These are phyloP conservation scores for Iris pallida DNA, from an alignment of 116 monocot genomes.

Conservation along the genomic window DNA sequence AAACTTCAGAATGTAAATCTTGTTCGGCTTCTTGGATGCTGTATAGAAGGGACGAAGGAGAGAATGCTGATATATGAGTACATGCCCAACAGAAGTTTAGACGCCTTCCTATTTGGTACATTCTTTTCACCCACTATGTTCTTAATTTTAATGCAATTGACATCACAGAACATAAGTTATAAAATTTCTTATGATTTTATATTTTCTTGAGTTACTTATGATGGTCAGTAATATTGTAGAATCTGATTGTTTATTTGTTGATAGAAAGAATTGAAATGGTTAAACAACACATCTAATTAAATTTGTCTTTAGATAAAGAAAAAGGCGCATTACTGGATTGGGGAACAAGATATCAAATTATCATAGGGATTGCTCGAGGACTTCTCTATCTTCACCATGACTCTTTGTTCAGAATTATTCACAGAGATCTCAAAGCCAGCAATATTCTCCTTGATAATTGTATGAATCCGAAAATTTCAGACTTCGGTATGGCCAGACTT, in stretches of 20 bases:
- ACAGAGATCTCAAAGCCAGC: slow-evolving; percentile 33
- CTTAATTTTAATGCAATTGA: too few relatives aligned
- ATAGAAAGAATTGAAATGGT: background rate
- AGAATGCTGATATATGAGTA: slow-evolving; percentile 31
- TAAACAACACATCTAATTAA: background rate
- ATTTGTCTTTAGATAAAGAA: slow-evolving; percentile 7
- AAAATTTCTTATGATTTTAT: too few relatives aligned
- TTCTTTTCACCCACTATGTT: too few relatives aligned
- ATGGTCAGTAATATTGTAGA: too few relatives aligned
- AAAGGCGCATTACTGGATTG: slow-evolving; percentile 22
- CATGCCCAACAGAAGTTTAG: slow-evolving; percentile 34
- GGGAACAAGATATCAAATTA: slow-evolving; percentile 25
- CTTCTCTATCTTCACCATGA: slow-evolving; percentile 38
- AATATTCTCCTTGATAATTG: slow-evolving; percentile 32
- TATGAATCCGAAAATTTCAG: slow-evolving; percentile 33
- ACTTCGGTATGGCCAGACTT: slow-evolving; percentile 42
- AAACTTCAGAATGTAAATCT: slow-evolving; percentile 30
- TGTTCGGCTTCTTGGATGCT: slow-evolving; percentile 27
- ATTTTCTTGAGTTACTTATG: too few relatives aligned
- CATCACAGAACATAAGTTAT: too few relatives aligned
- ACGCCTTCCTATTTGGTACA: slow-evolving; percentile 28
- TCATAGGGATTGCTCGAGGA: slow-evolving; percentile 30
- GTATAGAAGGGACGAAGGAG: slow-evolving; percentile 19
- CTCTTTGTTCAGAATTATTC: slow-evolving; percentile 28
- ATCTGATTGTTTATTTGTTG: too few relatives aligned